Evolutionary conservation across 345 rosid species (phyloP).

Genomic region (Rhodamnia rubescens): DNA sequence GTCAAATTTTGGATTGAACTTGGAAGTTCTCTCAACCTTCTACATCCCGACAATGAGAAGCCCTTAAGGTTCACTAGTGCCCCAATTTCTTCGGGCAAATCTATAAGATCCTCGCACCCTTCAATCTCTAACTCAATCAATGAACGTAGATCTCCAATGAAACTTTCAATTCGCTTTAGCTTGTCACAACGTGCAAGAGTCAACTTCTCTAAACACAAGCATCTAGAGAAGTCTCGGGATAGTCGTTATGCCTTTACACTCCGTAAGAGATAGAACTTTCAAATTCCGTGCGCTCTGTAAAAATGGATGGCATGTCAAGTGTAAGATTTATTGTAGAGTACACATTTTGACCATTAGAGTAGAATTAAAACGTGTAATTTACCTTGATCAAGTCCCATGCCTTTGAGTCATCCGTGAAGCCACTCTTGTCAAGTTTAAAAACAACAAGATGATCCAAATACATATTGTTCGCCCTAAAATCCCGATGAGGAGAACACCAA

Average conservation of each 20-base stretch:
- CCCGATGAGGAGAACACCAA: neutral
- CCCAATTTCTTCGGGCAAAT: neutral
- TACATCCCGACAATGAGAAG: neutral
- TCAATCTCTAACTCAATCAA: neutral
- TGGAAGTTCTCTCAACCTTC: neutral
- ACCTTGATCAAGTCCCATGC: neutral
- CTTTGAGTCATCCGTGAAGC: neutral
- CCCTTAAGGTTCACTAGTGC: neutral
- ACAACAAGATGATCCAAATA: neutral
- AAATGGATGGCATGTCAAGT: neutral
- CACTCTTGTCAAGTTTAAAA: accelerated
- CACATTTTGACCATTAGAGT: neutral
- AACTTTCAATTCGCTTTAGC: neutral
- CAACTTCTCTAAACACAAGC: neutral
- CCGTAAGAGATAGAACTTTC: neutral
- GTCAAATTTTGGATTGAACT: neutral
- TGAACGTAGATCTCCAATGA: accelerated
- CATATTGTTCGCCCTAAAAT: neutral
- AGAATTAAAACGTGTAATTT: neutral
- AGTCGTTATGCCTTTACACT: accelerated
- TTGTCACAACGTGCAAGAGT: accelerated
- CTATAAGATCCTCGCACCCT: accelerated
- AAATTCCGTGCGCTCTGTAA: neutral
- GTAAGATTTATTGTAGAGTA: neutral
- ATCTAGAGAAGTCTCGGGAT: neutral